Evolutionary conservation across 2,329 filamentous ascomycete genomes (phyloP), one percentile per base, ranked within the genome.

Genomic region (Fusarium fujikuroi): DNA sequence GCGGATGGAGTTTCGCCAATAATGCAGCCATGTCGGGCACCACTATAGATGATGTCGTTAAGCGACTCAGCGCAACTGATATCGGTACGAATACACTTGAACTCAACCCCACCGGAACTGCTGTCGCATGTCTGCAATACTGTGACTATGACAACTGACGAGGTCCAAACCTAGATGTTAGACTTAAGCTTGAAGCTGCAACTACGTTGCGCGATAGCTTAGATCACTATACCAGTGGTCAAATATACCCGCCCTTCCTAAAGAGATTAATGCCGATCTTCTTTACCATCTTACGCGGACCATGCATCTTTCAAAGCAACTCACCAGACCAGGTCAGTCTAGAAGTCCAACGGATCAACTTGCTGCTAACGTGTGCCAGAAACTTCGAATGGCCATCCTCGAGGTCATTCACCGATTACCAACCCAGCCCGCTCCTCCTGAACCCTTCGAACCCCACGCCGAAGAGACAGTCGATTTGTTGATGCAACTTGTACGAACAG

Each of bases 381-480:
- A 95, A 89, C 86, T 99, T 74, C 94, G 96, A 73, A 96, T 96
- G 81, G 97, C 93, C 81, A 89, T 97, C 54, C 92, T 99, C 76
- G 97, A 99, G 83, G 97, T 98, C 75, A 87, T 99, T 36, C 95
- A 98, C 83, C 91, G 96, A 72, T 84, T 99, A 50, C 90, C 90
- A 10, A 87, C 95, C 83, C 76, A 91, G 86, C 88, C 86, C n/a
- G 90, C 88, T 43, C 92, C 94, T 4, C 84, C 90, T 60, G 95
- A 98, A 77, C 91, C 91, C 2, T 92, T 98, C 83, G 95, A 98
- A 81, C 93, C 92, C 2, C 97, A 95, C 82, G 95, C 95, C 43
- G 89, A 91, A 73, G 94, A 97, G 80, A 92, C 97, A 69, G 94
- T 98, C 67, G 95, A 98, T 79, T 88, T 97, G 74, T 88, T 98